Base-by-base conservation (phyloP, 2,329 filamentous ascomycete genomes). In the Lasiodiplodia hormozganensis region DNA sequence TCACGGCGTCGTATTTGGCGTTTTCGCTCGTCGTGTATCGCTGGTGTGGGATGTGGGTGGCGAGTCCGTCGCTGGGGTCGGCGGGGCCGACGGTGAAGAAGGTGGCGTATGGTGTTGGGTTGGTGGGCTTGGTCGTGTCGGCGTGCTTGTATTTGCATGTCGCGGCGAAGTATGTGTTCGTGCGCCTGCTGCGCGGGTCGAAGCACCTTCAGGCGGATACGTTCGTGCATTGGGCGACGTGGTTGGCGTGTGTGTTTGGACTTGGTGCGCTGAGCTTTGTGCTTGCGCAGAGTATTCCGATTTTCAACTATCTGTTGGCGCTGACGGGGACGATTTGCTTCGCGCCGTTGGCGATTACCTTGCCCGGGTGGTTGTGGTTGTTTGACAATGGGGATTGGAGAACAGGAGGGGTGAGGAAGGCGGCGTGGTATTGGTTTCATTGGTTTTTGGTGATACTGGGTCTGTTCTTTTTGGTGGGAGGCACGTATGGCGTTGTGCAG, bases 221-320 rank as follows among this genome's bases (percentile, higher is more conserved):
- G 0, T 21, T 79, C 1, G 65, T 81, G 3, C 85, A 83, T 2
- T 86, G 84, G 83, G 72, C 74, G 0, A 78, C 79, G 0, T 87
- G 86, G 86, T 74, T 80, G 2, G 65, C 79, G 0, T 74, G 87
- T 8, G 79, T 86, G 5, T 40, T 86, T 2, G 49, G 85, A 7
- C 79, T 82, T 69, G 86, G 85, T 62, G 80, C 73, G 1, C 78
- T 81, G 2, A 82, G 84, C 0, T 81, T 80, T 69, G 72, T 83
- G 7, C 71, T 83, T 12, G 82, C 82, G 0, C 81, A 85, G 1
- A 83, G 84, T 3, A 84, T 87, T 34, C 85, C 85, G 1, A 83
- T 86, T 25, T 86, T 87, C 76, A 85, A 83, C 69, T 86, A 86
- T 67, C 74, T 87, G 12, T 81, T 87, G 34, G 84, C 83, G 2